A percentile compares a stretch with the other conserved stretches of the same genome.
Evolutionary conservation across 306 rosid species (phyloP).

Genomic region (Castanospermum australe): DNA sequence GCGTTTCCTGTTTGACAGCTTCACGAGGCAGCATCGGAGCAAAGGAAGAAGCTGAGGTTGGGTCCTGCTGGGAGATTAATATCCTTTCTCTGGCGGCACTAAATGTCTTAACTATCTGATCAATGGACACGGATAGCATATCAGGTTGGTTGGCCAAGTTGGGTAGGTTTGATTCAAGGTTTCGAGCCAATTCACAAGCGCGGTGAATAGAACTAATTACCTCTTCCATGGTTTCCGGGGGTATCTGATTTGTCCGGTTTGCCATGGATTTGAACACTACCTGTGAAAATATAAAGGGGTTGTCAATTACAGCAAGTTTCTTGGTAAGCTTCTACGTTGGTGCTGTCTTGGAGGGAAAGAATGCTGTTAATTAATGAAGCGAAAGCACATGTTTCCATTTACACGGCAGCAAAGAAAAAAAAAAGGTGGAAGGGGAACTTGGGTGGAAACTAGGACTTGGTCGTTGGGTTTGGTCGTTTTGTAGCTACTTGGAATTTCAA

Average conservation of each 20-base stretch:
- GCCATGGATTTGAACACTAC: neutral
- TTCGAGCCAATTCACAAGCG: slow-evolving; percentile 49
- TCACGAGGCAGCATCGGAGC: neutral
- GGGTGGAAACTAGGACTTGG: slow-evolving; percentile 47
- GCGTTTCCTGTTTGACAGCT: neutral
- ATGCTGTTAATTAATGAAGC: neutral
- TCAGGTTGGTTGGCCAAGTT: slow-evolving; percentile 31
- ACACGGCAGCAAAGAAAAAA: slow-evolving; percentile 31
- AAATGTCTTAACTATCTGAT: slow-evolving; percentile 39
- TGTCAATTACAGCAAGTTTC: neutral
- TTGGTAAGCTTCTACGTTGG: slow-evolving; percentile 14
- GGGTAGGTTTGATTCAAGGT: slow-evolving; percentile 39
- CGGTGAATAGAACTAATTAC: slow-evolving; percentile 14
- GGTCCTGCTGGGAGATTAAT: neutral
- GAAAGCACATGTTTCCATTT: slow-evolving; percentile 22
- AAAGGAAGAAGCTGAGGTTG: neutral
- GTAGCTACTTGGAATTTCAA: slow-evolving; percentile 32
- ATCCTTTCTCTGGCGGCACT: slow-evolving; percentile 31
- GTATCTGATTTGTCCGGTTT: neutral
- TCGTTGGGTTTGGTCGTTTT: slow-evolving; percentile 51
- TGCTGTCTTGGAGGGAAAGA: neutral
- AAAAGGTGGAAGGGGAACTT: neutral
- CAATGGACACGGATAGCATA: slow-evolving; percentile 30
- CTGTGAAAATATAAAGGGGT: neutral
- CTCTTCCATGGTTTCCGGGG: slow-evolving; percentile 47